Evolutionary conservation across 2,329 filamentous ascomycete genomes (phyloP).

Genomic region (Sporothrix luriei): DNA sequence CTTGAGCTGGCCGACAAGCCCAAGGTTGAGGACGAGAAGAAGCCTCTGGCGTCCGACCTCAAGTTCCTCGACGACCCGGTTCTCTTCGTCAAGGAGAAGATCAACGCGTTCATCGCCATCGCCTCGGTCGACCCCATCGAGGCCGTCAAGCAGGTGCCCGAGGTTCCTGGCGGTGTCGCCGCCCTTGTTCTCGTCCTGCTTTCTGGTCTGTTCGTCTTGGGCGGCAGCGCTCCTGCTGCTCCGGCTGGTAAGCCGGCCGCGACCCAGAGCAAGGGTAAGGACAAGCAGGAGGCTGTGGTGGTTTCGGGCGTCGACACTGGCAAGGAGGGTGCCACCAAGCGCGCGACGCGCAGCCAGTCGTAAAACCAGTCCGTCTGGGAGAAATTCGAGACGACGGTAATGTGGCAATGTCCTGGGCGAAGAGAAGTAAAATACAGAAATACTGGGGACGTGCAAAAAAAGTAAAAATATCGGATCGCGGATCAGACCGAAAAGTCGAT

Average conservation of each 20-base stretch:
- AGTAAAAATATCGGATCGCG: not conserved
- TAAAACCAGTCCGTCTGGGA: conserved; percentile 40
- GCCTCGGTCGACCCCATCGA: conserved; percentile 78
- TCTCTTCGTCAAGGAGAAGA: conserved; percentile 85
- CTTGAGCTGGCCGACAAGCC: conserved; percentile 79
- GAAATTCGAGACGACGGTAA: not conserved
- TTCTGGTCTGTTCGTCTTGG: conserved; percentile 58
- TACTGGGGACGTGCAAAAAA: not conserved
- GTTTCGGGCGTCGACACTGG: conserved; percentile 65
- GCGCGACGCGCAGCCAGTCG: conserved; percentile 58
- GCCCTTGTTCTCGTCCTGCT: conserved; percentile 72
- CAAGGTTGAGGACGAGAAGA: conserved; percentile 64
- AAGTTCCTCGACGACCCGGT: conserved; percentile 91
- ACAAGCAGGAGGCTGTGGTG: conserved; percentile 61
- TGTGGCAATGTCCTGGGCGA: not conserved
- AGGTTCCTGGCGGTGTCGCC: conserved; percentile 79
- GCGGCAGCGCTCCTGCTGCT: conserved; percentile 66
- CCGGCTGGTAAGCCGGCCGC: conserved; percentile 71
- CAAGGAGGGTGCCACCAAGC: conserved; percentile 69
- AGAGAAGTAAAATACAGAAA: not conserved
- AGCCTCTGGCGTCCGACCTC: conserved; percentile 73
- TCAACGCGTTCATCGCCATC: conserved; percentile 85
- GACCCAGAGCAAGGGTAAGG: conserved; percentile 66
- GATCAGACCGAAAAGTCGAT: conserved; percentile 13
- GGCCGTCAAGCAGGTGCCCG: conserved; percentile 86